Conservation (phyloP, 176 grass and related monocot genomes). For the Aegilops umbellulata region DNA sequence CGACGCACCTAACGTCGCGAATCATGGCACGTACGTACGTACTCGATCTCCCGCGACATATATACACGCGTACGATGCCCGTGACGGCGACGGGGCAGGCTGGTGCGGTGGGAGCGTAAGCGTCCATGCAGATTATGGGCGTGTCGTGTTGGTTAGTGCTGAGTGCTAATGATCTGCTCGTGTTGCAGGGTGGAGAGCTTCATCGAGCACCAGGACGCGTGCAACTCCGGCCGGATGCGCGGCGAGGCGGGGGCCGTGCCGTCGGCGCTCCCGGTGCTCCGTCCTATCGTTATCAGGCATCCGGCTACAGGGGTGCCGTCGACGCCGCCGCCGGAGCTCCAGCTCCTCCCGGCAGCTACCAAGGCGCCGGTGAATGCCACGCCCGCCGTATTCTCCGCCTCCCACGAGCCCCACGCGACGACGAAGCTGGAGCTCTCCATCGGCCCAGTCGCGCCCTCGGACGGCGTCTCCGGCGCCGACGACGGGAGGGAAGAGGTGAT, state of each 20-base stretch:
- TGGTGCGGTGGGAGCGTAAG: background rate
- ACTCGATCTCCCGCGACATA: too few relatives aligned
- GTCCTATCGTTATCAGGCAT: background rate
- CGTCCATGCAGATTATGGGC: background rate
- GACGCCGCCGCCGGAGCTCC: slow-evolving; percentile 48
- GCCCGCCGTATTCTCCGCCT: background rate
- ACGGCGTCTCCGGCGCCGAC: background rate
- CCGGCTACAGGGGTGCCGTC: background rate
- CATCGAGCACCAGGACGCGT: slow-evolving; percentile 97
- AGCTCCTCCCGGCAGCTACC: slow-evolving; percentile 57
- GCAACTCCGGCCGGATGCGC: slow-evolving; percentile 65
- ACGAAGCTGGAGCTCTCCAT: slow-evolving; percentile 63
- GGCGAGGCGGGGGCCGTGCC: slow-evolving; percentile 26
- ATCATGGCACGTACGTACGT: background rate
- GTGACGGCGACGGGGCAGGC: background rate
- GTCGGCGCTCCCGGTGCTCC: slow-evolving; percentile 28
- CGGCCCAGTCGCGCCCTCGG: background rate
- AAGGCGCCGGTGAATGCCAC: background rate
- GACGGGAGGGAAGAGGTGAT: slow-evolving; percentile 14
- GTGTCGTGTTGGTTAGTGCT: background rate
- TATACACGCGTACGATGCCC: background rate
- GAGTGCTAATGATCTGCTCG: background rate
- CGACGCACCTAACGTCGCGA: slow-evolving; percentile 12
- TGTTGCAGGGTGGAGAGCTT: slow-evolving; percentile 87
- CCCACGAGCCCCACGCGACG: slow-evolving; percentile 36